Base-by-base conservation (phyloP, 805 yeast species). In the Lipomyces starkeyi region DNA sequence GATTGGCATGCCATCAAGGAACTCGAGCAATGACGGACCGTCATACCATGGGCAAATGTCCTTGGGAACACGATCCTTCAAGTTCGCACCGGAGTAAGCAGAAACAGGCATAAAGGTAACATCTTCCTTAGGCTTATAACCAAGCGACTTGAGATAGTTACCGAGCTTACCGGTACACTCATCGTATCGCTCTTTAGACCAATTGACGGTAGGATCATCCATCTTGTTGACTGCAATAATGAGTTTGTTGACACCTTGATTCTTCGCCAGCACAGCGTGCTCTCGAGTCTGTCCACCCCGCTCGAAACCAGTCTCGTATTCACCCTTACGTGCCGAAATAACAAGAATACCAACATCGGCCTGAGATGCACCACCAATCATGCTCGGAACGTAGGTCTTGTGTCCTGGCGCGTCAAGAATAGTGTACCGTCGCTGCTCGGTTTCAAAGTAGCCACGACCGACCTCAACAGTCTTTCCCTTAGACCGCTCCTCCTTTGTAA, bases 321-420 rank as follows among this genome's bases (percentile, higher is more conserved):
- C 99, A 83, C 99, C 99, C 82, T 93, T 93, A 85, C 99, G 91
- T 59, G 98, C 98, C 71, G 97, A 91, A 75, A 95, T 95, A 61
- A 95, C 99, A 76, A 95, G 86, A 73, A 95, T 87, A 82, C 99
- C 99, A 67, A 94, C 95, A 83, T 95, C 99, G 47, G 99, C 99
- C 83, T 95, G 99, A 58, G 98, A 93, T 22, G 99, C 99, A 81
- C 99, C 99, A 76, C 98, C 98, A 84, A 95, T 95, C 99, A 95
- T 95, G 80, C 93, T 97, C 65, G 98, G 92, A 71, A 95, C 98
- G 79, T 95, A 95, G 92, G 95, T 90, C 83, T 95, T 95, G 85
- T 95, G 99, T 62, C 99, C 99, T 73, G 99, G 99, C 8, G 99
- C 99, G 81, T 95, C 99, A 79, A 95, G 87, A 74, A 95, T 93